phyloP scores from a whole-genome alignment of 2,329 filamentous ascomycete genomes.

The Apiospora kogelbergensis region DNA sequence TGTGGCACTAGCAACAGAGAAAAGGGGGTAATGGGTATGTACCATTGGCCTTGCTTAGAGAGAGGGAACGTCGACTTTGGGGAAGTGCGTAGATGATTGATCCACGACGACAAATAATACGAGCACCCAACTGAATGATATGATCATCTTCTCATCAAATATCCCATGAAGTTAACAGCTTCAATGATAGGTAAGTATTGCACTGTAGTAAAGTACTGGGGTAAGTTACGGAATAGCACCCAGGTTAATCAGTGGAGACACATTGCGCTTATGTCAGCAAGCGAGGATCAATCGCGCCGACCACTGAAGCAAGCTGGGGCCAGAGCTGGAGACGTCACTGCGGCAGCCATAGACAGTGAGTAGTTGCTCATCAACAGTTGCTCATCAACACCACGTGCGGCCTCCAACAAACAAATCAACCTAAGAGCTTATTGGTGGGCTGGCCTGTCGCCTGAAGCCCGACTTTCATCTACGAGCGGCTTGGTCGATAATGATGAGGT shows the following conservation, averaged over 20 bases:
- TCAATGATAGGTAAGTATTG: too few relatives aligned
- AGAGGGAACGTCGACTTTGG: too few relatives aligned
- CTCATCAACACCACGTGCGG: not conserved
- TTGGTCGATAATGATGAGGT: slow-evolving; percentile 28
- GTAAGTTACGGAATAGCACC: too few relatives aligned
- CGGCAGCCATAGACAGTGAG: not conserved
- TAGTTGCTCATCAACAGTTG: not conserved
- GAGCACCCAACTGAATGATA: too few relatives aligned
- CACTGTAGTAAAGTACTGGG: too few relatives aligned
- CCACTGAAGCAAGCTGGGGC: not conserved
- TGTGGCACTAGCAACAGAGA: not conserved
- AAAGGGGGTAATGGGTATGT: too few relatives aligned
- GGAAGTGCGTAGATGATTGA: too few relatives aligned
- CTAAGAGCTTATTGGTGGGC: not conserved
- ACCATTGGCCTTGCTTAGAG: too few relatives aligned
- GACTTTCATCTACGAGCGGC: not conserved
- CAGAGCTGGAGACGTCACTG: not conserved
- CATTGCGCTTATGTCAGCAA: not conserved
- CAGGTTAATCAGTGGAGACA: too few relatives aligned
- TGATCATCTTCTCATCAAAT: too few relatives aligned
- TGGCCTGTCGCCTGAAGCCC: not conserved
- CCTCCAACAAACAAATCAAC: not conserved
- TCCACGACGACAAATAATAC: too few relatives aligned
- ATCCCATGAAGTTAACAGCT: too few relatives aligned
- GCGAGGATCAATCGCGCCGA: not conserved